Conservation (phyloP, 495 filamentous ascomycete genomes). For the Beverwykella pulmonaria region DNA sequence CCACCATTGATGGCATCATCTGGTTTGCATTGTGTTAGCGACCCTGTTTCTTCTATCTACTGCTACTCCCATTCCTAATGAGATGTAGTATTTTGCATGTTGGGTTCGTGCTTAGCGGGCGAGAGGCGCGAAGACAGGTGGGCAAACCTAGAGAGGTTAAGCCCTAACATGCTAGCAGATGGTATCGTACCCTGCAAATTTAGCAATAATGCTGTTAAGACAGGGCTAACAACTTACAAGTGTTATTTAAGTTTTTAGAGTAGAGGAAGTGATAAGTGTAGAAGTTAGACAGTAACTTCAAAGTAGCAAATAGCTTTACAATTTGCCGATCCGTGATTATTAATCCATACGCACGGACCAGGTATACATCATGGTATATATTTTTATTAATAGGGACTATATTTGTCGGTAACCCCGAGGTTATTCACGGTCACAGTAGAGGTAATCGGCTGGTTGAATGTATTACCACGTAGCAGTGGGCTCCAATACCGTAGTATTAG, state of each 20-base stretch:
- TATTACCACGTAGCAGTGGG: no score
- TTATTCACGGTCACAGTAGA: no score
- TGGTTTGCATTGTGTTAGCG: slow-evolving; percentile 17
- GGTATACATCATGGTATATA: no score
- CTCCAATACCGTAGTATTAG: no score
- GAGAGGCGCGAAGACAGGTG: not conserved
- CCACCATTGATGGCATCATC: slow-evolving; percentile 26
- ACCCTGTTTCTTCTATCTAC: not conserved
- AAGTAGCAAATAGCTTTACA: not conserved
- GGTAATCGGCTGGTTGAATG: no score
- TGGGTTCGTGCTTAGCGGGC: not conserved
- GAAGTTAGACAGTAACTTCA: not conserved
- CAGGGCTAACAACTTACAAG: slow-evolving; percentile 4
- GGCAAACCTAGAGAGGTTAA: not conserved
- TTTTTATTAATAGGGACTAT: no score
- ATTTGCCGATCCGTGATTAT: no score
- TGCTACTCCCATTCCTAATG: not conserved
- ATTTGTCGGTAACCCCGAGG: no score
- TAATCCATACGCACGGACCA: no score
- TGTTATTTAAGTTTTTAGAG: not conserved
- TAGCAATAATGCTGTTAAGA: slow-evolving; percentile 1
- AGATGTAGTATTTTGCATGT: not conserved
- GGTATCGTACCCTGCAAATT: slow-evolving; percentile 1
- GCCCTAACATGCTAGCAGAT: not conserved
- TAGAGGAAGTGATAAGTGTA: not conserved